Evolutionary conservation across 495 filamentous ascomycete genomes (phyloP), one percentile per base, ranked within the genome.

Genomic region (Usnea hakonensis): DNA sequence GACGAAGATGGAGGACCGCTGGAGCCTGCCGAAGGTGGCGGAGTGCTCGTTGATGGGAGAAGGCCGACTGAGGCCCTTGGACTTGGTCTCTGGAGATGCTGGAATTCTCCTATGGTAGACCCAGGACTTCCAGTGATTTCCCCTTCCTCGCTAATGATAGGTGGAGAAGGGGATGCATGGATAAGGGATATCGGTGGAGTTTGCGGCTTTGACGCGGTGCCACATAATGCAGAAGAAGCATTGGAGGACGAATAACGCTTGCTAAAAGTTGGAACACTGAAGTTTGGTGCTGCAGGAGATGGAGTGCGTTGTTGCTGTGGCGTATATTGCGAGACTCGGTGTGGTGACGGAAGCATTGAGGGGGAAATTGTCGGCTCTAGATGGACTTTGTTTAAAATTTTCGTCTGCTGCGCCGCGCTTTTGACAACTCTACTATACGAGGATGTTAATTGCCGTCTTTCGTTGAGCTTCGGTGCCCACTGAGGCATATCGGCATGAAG

Each of bases 261-360:
- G 71, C 77, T 80, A 57, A 80, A 80, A 7, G 71, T 75, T 19
- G 79, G 79, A 32, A 81, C 78, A 59, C 79, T 81, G 58, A 80
- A 81, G 62, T 81, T 80, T 2, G 77, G 78, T 10, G 78, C 74
- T 26, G 77, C 72, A 2, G 65, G 70, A 16, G 77, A 70, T 50
- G 71, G 72, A 37, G 71, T 61, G 33, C 68, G 62, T 26, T 65
- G 64, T 19, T 63, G 52, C 35, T 73, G 64, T 11, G 68, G 33
- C 19, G 37, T 21, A 32, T 54, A 33, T 21, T 26, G 30, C 35
- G 53, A n/a, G 35, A 48, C 3, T n/a, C 10, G 35, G 10, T 37
- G 30, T 21, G 36, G 21, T 26, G 43, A 48, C 17, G 46, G 46
- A 40, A 8, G 37, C 28, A 28, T 53, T 28, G 38, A 6, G 19